A percentile compares a stretch with the other conserved stretches of the same genome.
Conservation (phyloP, 495 filamentous ascomycete species). For the Xylaria bambusicola region DNA sequence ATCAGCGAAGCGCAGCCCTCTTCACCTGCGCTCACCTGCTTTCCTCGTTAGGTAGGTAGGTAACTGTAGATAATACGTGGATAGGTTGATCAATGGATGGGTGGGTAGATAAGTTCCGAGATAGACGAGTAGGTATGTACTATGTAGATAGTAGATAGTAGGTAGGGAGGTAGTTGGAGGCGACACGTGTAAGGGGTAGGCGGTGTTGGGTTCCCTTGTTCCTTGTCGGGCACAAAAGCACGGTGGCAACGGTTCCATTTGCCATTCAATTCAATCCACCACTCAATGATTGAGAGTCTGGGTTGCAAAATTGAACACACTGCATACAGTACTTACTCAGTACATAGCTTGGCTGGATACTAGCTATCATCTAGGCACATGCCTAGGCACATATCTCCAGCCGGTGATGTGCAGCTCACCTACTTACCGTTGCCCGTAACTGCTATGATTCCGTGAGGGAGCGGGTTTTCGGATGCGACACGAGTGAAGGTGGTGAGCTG, state of each 20-base stretch:
- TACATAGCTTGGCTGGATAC: neutral
- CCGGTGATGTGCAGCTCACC: too few species aligned
- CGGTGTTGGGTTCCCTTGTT: slow-evolving; percentile 8
- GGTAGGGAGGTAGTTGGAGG: neutral
- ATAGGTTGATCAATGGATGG: too few species aligned
- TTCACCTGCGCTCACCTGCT: too few species aligned
- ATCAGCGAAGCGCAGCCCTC: too few species aligned
- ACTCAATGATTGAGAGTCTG: neutral
- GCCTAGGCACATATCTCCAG: neutral
- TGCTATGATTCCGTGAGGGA: neutral
- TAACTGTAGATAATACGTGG: too few species aligned
- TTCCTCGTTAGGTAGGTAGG: too few species aligned
- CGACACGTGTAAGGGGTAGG: neutral
- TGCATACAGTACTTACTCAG: slow-evolving; percentile 10
- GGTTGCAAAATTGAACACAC: neutral
- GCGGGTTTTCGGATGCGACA: slow-evolving; percentile 4
- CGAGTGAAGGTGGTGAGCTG: slow-evolving; percentile 7
- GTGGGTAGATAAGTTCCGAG: neutral
- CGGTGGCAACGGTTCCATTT: neutral
- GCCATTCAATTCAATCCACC: neutral
- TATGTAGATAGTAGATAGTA: too few species aligned
- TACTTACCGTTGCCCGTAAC: too few species aligned
- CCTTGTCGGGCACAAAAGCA: slow-evolving; percentile 12
- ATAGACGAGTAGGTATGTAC: neutral
- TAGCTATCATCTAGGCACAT: slow-evolving; percentile 11